phyloP scores from a whole-genome alignment of 306 rosid species.

The Crotalaria pallida region DNA sequence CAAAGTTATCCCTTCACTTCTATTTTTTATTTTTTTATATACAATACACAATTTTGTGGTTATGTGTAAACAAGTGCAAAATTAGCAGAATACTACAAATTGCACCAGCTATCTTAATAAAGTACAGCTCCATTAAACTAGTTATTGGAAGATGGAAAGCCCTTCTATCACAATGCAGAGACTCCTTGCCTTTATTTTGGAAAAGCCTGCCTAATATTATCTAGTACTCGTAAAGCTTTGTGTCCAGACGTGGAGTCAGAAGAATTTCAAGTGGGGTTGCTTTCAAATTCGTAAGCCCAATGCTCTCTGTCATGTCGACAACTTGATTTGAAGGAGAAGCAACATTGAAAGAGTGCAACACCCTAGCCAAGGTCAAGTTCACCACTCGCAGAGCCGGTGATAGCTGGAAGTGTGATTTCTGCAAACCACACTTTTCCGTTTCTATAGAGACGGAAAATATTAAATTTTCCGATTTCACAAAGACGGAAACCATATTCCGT shows the following conservation, averaged over 20 bases:
- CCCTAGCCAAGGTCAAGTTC: too few relatives aligned
- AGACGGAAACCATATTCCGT: too few relatives aligned
- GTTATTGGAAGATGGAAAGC: not conserved
- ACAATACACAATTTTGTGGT: not conserved
- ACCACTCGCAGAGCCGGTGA: too few relatives aligned
- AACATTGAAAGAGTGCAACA: too few relatives aligned
- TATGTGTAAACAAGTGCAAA: not conserved
- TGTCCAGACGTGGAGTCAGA: constrained; percentile 22
- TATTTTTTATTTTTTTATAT: not conserved
- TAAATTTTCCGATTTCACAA: too few relatives aligned
- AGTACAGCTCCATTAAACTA: not conserved
- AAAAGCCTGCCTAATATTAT: not conserved
- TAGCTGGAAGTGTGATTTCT: too few relatives aligned
- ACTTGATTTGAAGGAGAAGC: constrained; percentile 25
- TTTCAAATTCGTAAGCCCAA: constrained; percentile 37
- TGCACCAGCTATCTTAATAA: not conserved
- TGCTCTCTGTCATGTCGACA: constrained; percentile 44
- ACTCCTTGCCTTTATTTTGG: not conserved
- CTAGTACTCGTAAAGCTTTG: constrained; percentile 11
- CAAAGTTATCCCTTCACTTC: not conserved
- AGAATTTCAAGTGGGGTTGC: constrained; percentile 30
- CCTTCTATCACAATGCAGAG: not conserved
- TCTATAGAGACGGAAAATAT: too few relatives aligned
- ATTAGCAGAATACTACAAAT: not conserved
- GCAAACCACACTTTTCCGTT: too few relatives aligned